Base-by-base conservation (phyloP, 306 rosid genomes). In the Quercus parvula region DNA sequence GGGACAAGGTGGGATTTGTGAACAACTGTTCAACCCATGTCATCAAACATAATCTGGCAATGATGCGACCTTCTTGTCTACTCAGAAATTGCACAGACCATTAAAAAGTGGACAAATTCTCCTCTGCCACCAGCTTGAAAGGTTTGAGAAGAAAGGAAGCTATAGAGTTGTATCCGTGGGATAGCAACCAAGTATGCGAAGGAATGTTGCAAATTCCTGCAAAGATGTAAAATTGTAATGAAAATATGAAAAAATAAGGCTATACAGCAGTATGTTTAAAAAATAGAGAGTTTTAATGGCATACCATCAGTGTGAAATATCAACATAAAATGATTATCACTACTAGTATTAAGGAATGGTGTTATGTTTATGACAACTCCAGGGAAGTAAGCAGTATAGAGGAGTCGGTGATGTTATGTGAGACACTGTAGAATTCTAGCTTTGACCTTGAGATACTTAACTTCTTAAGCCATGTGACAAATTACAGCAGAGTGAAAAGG, bases 201-300 rank as follows among this genome's bases (percentile, higher is more conserved):
- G 87, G 82, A 87, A 89, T 52, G 87, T 79, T 31, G 93, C 85
- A 18, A 89, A 85, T 85, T 87, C 89, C 93, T 89, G 87, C 68
- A 67, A 76, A 75, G 73, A 31, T 52, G 62, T 44, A 70, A 59
- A 24, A 75, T 61, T 49, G 31, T 56, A 67, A 70, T 75, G 71
- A 33, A 74, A 58, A 69, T 72, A n/a, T 73, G 79, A 79, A 55
- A 76, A 82, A 46, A 44, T 76, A 63, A 73, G 58, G 63, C 58
- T 14, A 35, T 31, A 68, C 52, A 68, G 15, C 52, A n/a, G 72
- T 67, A 19, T 68, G 54, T 35, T 68, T 19, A 49, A 51, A 33
- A 8, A 13, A n/a, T 31, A 66, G 4, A 35, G 52, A 28, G n/a
- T 12, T 7, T 25, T 62, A 62, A 14, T 27, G 20, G 72, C 41